Percentiles rank a stretch among this genome's conserved stretches.
Conservation (phyloP, 2,329 filamentous ascomycete genomes). For the Sporothrix humicola region DNA sequence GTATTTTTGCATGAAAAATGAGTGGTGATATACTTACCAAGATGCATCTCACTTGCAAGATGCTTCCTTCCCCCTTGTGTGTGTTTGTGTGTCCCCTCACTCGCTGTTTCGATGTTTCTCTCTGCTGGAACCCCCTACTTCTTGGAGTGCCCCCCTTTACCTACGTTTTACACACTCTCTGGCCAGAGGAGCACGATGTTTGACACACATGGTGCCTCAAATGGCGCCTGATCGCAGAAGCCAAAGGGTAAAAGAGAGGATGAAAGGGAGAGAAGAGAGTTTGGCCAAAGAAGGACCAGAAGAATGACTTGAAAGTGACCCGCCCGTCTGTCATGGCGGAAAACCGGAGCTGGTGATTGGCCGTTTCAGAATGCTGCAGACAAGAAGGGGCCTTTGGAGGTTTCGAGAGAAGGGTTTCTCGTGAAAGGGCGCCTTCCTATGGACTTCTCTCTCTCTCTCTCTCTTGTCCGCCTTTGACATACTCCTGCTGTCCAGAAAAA, state of each 20-base stretch:
- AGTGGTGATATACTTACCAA: neutral
- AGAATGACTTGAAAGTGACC: neutral
- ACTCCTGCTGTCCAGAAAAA: neutral
- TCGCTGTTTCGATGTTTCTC: constrained; percentile 29
- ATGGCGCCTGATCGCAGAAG: constrained; percentile 33
- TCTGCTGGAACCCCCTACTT: constrained; percentile 7
- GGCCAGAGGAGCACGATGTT: constrained; percentile 24
- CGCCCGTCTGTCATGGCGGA: constrained; percentile 37
- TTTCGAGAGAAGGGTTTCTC: neutral
- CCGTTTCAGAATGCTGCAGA: constrained; percentile 32
- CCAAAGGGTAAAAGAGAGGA: neutral
- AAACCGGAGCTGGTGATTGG: constrained; percentile 41
- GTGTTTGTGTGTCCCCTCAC: constrained; percentile 12
- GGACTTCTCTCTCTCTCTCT: too few relatives aligned
- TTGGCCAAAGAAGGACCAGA: neutral
- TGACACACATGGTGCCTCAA: constrained; percentile 37
- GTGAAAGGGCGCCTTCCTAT: too few relatives aligned
- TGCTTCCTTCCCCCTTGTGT: neutral
- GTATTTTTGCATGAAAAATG: neutral
- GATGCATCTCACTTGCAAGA: neutral
- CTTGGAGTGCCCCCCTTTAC: constrained; percentile 15
- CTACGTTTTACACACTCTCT: neutral
- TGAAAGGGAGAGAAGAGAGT: neutral
- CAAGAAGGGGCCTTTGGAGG: constrained; percentile 3
- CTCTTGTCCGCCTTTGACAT: neutral